phyloP scores from a whole-genome alignment of 108 stramenopile species.

The Mayamaea pseudoterrestris region DNA sequence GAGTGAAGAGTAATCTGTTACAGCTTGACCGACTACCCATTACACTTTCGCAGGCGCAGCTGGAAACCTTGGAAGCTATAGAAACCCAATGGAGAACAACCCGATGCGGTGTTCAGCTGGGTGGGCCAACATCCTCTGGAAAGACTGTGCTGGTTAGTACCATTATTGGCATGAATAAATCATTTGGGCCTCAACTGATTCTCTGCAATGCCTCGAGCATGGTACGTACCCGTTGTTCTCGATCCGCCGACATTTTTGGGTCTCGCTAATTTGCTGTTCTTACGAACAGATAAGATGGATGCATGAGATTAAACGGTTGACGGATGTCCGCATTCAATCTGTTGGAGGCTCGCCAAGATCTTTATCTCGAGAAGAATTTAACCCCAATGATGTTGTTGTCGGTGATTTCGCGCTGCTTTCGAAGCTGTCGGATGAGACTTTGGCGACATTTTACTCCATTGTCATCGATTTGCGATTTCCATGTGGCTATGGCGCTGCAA shows the following conservation, averaged over 20 bases:
- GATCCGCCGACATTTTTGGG: too few species aligned
- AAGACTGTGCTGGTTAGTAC: slow-evolving; percentile 47
- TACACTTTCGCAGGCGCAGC: too few species aligned
- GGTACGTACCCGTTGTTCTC: too few species aligned
- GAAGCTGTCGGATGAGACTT: slow-evolving; percentile 6
- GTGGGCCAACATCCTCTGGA: slow-evolving; percentile 33
- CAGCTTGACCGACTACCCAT: too few species aligned
- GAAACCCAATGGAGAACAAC: slow-evolving; percentile 14
- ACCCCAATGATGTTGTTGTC: slow-evolving; percentile 36
- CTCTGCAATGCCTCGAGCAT: slow-evolving; percentile 39
- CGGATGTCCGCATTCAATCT: too few species aligned
- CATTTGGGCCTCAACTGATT: slow-evolving; percentile 40
- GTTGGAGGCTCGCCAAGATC: too few species aligned
- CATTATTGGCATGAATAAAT: slow-evolving; percentile 36
- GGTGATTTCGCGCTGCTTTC: slow-evolving; percentile 37
- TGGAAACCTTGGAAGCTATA: too few species aligned
- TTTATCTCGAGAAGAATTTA: too few species aligned
- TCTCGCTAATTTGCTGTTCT: too few species aligned
- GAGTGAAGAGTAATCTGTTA: too few species aligned
- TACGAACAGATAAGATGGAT: too few species aligned
- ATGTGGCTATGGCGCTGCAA: slow-evolving; percentile 3
- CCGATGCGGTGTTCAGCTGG: slow-evolving; percentile 24
- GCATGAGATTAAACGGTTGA: too few species aligned
- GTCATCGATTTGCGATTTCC: slow-evolving; percentile 28
- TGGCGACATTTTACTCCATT: slow-evolving; percentile 8